phyloP scores from a whole-genome alignment of 495 filamentous ascomycete genomes.

The Aspergillus egyptiacus region DNA sequence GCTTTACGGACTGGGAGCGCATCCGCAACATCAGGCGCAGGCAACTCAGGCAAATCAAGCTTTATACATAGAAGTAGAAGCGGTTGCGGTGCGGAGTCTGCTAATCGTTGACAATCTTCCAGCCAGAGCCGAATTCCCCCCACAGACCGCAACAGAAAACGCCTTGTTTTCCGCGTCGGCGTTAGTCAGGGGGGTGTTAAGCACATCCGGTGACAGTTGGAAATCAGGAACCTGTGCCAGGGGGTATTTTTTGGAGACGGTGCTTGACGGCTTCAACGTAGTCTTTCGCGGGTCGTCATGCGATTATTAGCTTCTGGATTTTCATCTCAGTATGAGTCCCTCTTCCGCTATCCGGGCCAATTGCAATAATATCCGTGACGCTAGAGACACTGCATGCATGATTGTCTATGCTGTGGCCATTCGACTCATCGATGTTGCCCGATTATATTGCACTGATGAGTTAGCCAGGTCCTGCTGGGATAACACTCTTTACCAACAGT shows the following conservation, averaged over 20 bases:
- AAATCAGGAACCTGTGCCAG: conserved; percentile 28
- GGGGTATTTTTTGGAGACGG: conserved; percentile 33
- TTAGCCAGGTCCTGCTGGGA: conserved; percentile 1
- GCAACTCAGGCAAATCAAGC: not conserved
- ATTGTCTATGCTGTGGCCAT: conserved; percentile 22
- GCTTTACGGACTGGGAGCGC: not conserved
- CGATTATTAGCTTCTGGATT: not conserved
- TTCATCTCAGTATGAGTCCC: conserved; percentile 17
- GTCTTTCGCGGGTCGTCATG: conserved; percentile 36
- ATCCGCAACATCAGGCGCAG: not conserved
- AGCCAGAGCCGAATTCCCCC: conserved; percentile 34
- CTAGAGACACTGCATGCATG: conserved; percentile 34
- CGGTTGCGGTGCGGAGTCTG: not conserved
- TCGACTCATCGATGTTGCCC: not conserved
- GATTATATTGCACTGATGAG: conserved; percentile 26
- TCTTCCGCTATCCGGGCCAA: conserved; percentile 37
- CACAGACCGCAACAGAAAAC: conserved; percentile 30
- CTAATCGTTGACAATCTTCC: conserved; percentile 17
- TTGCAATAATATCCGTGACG: conserved; percentile 30
- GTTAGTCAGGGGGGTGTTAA: conserved; percentile 9
- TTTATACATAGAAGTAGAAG: not conserved
- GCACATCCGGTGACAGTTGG: conserved; percentile 23
- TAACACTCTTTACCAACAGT: conserved; percentile 29
- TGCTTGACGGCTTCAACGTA: conserved; percentile 37
- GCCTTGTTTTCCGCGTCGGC: conserved; percentile 25